These are phyloP conservation scores for Erodium chrysanthum DNA, from an alignment of 441 rosid species.

Conservation along the genomic window DNA sequence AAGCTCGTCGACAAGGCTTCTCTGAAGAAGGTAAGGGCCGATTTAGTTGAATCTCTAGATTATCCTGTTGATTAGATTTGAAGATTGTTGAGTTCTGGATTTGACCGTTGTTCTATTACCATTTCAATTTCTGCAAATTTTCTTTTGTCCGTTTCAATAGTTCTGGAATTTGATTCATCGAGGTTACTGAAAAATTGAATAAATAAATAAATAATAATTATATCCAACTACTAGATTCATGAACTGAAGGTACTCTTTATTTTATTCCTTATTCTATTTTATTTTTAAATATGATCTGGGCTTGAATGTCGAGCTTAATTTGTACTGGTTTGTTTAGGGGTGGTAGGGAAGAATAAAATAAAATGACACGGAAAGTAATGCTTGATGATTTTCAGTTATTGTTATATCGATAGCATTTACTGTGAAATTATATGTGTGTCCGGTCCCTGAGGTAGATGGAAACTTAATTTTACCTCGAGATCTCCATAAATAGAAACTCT, in stretches of 20 bases:
- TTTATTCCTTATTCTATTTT: background rate
- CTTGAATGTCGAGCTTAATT: background rate
- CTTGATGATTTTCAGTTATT: background rate
- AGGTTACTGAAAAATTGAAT: background rate
- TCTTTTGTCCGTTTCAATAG: background rate
- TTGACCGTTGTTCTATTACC: background rate
- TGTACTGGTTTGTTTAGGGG: background rate
- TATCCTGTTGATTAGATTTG: background rate
- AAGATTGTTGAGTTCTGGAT: background rate
- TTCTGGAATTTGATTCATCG: background rate
- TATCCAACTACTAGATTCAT: background rate
- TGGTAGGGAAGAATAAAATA: background rate
- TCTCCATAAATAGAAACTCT: background rate
- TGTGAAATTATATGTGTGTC: background rate
- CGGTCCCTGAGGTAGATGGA: too few relatives aligned
- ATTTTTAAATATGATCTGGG: background rate
- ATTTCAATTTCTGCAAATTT: conserved; percentile 6
- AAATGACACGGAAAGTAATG: background rate
- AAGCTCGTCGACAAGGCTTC: conserved; percentile 18
- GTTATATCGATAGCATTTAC: background rate
- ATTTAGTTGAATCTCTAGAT: background rate
- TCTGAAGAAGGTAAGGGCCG: background rate
- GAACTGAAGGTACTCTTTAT: background rate
- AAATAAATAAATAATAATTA: background rate
- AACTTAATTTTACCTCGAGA: background rate